These are phyloP conservation scores for Trametes sp. DNA, from an alignment of 1,284 basidiomycete species.

Conservation along the genomic window DNA sequence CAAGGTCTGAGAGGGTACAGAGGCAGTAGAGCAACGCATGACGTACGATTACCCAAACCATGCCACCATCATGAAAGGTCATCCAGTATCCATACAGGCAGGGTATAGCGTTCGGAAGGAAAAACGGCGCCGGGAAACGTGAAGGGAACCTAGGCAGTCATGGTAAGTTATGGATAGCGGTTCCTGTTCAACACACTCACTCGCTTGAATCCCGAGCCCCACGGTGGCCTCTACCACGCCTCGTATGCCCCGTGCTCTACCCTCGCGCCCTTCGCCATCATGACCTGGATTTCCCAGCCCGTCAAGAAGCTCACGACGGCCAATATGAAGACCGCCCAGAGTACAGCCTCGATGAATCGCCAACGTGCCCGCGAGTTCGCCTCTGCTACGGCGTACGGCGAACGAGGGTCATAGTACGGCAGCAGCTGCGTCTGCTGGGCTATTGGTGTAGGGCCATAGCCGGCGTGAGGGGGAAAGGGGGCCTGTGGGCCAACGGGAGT, in stretches of 20 bases:
- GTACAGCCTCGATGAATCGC: conserved; percentile 40
- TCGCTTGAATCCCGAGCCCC: neutral
- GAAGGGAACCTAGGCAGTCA: too few species aligned
- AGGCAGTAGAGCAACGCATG: too few species aligned
- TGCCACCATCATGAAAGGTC: too few species aligned
- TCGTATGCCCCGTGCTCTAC: conserved; percentile 17
- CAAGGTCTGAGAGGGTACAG: too few species aligned
- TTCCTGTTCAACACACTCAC: neutral
- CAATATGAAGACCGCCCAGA: conserved; percentile 41
- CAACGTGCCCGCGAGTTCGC: conserved; percentile 40
- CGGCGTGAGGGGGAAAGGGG: conserved; percentile 34
- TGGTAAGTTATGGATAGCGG: neutral
- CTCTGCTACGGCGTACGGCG: conserved; percentile 38
- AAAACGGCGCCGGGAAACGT: too few species aligned
- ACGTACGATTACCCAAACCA: too few species aligned
- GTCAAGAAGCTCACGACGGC: conserved; percentile 35
- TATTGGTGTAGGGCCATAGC: conserved; percentile 43
- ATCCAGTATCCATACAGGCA: too few species aligned
- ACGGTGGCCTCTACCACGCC: too few species aligned
- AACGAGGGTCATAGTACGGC: conserved; percentile 45
- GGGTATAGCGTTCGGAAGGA: too few species aligned
- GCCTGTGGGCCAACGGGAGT: conserved; percentile 24
- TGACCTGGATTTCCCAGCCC: conserved; percentile 37
- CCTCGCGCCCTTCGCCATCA: conserved; percentile 22
- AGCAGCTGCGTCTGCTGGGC: conserved; percentile 40